Evolutionary conservation across 2,329 filamentous ascomycete species (phyloP).

Genomic region (Seiridium unicorne): DNA sequence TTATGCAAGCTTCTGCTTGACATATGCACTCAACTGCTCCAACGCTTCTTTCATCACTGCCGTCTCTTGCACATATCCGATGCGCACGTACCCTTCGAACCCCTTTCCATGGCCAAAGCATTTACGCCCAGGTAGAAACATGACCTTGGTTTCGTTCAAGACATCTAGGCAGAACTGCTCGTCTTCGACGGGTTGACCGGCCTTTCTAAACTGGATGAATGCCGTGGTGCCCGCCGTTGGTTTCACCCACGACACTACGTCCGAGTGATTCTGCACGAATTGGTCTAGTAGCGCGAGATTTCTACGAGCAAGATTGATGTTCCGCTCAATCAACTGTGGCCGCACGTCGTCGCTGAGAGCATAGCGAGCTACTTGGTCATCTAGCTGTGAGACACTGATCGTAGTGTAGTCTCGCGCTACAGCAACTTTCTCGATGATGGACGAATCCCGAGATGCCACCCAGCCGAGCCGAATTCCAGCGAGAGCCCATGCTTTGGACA

Average conservation of each 20-base stretch:
- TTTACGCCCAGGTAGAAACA: conserved; percentile 70
- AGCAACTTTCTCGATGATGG: conserved; percentile 63
- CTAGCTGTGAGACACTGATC: conserved; percentile 80
- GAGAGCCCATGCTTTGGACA: conserved; percentile 83
- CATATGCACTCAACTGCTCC: conserved; percentile 42
- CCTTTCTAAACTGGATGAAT: conserved; percentile 67
- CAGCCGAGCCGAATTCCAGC: conserved; percentile 82
- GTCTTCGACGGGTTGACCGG: conserved; percentile 66
- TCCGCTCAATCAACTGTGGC: conserved; percentile 47
- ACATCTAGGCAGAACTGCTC: conserved; percentile 69
- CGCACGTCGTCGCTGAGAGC: conserved; percentile 57
- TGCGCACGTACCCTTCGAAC: conserved; percentile 72
- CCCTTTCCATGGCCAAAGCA: conserved; percentile 69
- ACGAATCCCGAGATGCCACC: conserved; percentile 66
- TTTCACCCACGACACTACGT: conserved; percentile 63
- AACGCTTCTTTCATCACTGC: conserved; percentile 67
- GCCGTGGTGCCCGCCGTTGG: conserved; percentile 79
- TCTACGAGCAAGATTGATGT: conserved; percentile 58
- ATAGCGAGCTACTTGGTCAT: conserved; percentile 75
- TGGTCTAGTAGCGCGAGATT: conserved; percentile 61
- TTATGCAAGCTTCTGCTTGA: conserved; percentile 29
- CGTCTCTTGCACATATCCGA: conserved; percentile 75
- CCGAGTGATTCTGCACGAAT: conserved; percentile 61
- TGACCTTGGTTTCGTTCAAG: conserved; percentile 65
- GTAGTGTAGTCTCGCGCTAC: conserved; percentile 77